Evolutionary conservation across 208 protist genomes (phyloP).

Genomic region (Leishmania mexicana): DNA sequence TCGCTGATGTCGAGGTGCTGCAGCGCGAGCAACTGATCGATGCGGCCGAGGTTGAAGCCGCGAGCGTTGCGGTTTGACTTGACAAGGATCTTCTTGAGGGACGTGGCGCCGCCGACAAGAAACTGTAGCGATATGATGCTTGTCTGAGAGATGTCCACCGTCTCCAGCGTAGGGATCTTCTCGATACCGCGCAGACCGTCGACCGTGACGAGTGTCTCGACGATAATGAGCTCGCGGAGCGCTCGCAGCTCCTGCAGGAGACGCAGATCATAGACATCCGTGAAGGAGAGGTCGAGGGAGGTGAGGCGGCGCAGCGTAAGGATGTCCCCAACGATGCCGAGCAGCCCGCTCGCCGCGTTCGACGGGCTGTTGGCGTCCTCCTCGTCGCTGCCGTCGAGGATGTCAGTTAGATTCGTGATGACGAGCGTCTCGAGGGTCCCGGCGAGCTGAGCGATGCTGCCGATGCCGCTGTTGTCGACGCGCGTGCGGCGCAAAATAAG

Average conservation of each 20-base stretch:
- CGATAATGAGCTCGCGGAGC: slow-evolving; percentile 49
- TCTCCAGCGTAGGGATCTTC: slow-evolving; percentile 42
- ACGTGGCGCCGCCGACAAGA: slow-evolving; percentile 40
- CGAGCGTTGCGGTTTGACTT: slow-evolving; percentile 61
- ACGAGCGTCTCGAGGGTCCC: slow-evolving; percentile 58
- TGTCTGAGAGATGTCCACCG: slow-evolving; percentile 75
- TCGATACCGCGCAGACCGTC: slow-evolving; percentile 73
- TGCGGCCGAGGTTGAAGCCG: slow-evolving; percentile 57
- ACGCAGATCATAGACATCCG: slow-evolving; percentile 52
- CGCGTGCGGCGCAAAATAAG: slow-evolving; percentile 61
- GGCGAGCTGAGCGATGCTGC: slow-evolving; percentile 43
- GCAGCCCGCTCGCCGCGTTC: slow-evolving; percentile 36
- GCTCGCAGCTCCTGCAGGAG: slow-evolving; percentile 33
- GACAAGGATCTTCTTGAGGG: slow-evolving; percentile 41
- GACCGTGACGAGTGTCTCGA: slow-evolving; percentile 64
- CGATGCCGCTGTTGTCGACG: slow-evolving; percentile 57
- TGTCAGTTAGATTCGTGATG: slow-evolving; percentile 56
- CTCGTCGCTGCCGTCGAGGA: slow-evolving; percentile 33
- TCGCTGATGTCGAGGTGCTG: slow-evolving; percentile 70
- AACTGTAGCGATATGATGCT: slow-evolving; percentile 73
- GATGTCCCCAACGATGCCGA: slow-evolving; percentile 43
- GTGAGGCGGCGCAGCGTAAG: slow-evolving; percentile 32
- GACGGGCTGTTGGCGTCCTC: slow-evolving; percentile 17
- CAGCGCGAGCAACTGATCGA: slow-evolving; percentile 47
- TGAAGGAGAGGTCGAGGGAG: slow-evolving; percentile 53